phyloP scores from a whole-genome alignment of 148 eudicot species.

The Talinum fruticosum region DNA sequence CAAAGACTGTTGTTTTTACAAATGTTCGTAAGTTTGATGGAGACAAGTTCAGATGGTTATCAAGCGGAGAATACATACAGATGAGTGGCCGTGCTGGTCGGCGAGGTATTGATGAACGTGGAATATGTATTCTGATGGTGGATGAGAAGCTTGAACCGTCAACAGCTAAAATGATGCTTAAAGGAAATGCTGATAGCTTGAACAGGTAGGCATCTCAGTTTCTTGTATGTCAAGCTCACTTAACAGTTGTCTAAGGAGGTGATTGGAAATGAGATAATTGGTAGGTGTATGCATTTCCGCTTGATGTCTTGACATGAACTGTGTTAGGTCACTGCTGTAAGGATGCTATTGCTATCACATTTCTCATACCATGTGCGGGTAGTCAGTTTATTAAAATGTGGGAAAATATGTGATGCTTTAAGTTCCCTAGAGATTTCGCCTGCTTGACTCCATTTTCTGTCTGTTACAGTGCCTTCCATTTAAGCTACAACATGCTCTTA shows the following conservation, averaged over 20 bases:
- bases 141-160: conserved; percentile 98
- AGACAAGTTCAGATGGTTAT: conserved; percentile 94
- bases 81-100: conserved; percentile 99
- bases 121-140: conserved; percentile 95
- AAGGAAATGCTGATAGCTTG: conserved; percentile 92
- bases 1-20: conserved; percentile 93
- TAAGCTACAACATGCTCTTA: conserved; percentile 97
- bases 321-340: not conserved
- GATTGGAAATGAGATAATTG: not conserved
- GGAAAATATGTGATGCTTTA: not conserved
- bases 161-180: conserved; percentile 93
- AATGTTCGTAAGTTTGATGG: conserved; percentile 99
- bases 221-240: not conserved
- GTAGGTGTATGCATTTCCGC: not conserved
- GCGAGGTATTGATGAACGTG: conserved; percentile 98
- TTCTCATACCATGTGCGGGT: not conserved
- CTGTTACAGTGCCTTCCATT: conserved; percentile 83
- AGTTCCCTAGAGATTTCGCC: not conserved
- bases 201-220: conserved; percentile 55
- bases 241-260: too few species aligned
- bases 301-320: too few species aligned
- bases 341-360: not conserved
- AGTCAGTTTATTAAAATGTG: not conserved
- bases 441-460: conserved; percentile 13
- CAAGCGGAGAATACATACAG: conserved; percentile 97